phyloP scores from a whole-genome alignment of 768 basidiomycete genomes.

The Pleurotus ostreatus region DNA sequence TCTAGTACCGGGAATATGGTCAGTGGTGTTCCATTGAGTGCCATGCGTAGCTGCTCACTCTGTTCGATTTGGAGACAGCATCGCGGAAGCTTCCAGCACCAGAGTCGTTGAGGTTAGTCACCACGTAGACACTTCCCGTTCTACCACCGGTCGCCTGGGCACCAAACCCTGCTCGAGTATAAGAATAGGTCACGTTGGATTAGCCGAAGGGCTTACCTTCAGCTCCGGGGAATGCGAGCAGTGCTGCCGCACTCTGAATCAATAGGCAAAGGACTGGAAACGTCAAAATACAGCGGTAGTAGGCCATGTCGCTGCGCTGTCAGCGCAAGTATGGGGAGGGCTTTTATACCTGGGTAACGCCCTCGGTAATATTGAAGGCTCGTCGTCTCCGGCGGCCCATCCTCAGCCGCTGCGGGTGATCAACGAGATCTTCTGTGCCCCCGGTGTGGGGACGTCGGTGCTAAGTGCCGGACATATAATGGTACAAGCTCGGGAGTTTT shows the following conservation, averaged over 20 bases:
- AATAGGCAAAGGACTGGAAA: neutral
- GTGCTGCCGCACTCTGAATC: slow-evolving; percentile 10
- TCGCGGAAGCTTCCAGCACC: slow-evolving; percentile 31
- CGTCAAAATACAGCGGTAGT: neutral
- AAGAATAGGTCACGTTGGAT: neutral
- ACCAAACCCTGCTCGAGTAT: slow-evolving; percentile 22
- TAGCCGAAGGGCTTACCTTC: slow-evolving; percentile 19
- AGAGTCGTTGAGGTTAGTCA: slow-evolving; percentile 29
- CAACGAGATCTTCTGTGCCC: neutral
- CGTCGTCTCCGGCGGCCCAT: too few species aligned
- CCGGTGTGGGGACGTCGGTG: too few species aligned
- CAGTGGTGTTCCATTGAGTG: neutral
- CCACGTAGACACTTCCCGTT: slow-evolving; percentile 28
- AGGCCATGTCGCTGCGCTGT: too few species aligned
- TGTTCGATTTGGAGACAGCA: slow-evolving; percentile 26
- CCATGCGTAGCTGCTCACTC: slow-evolving; percentile 10
- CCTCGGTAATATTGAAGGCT: neutral
- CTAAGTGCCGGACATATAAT: too few species aligned
- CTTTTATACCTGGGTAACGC: neutral
- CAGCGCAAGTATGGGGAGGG: neutral
- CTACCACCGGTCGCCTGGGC: slow-evolving; percentile 29
- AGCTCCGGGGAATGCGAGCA: slow-evolving; percentile 29
- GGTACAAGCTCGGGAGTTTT: too few species aligned
- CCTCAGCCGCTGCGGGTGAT: too few species aligned
- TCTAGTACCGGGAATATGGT: slow-evolving; percentile 11